A percentile compares a stretch with the other conserved stretches of the same genome.
Conservation (phyloP, 139 green algal species). For the Prasinococcaceae sp. region DNA sequence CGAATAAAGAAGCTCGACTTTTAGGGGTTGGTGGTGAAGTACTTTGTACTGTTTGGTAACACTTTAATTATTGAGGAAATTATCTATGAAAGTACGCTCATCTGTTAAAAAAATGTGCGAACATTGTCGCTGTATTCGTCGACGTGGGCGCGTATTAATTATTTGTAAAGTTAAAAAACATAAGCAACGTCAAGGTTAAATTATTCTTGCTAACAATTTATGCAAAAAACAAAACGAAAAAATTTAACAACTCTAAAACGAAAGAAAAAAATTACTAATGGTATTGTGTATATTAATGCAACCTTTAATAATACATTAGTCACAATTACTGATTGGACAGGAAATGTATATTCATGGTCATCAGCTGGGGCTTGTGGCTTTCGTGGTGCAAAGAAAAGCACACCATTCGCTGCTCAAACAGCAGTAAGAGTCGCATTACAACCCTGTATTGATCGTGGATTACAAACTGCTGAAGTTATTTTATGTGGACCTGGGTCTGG, state of each 20-base stretch:
- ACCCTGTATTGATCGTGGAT: slow-evolving; percentile 33
- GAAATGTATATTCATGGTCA: slow-evolving; percentile 26
- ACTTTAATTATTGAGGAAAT: too few relatives aligned
- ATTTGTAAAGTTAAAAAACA: slow-evolving; percentile 47
- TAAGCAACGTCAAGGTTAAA: slow-evolving; percentile 45
- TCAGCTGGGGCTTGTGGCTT: slow-evolving; percentile 34
- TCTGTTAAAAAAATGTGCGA: slow-evolving; percentile 43
- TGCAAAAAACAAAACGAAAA: slow-evolving; percentile 1
- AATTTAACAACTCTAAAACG: slow-evolving; percentile 8
- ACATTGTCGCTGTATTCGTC: slow-evolving; percentile 38
- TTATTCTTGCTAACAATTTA: slow-evolving; percentile 9
- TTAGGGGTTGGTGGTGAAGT: too few relatives aligned
- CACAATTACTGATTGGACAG: slow-evolving; percentile 22
- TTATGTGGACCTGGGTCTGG: slow-evolving; percentile 35
- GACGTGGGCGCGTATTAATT: slow-evolving; percentile 35
- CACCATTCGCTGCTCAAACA: slow-evolving; percentile 47
- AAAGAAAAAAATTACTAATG: slow-evolving; percentile 28
- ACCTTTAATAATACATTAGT: slow-evolving; percentile 33
- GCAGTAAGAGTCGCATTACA: slow-evolving; percentile 35
- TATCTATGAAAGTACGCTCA: slow-evolving; percentile 42
- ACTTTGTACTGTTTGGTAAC: too few relatives aligned
- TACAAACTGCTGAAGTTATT: slow-evolving; percentile 41
- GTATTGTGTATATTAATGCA: slow-evolving; percentile 33
- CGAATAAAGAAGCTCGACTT: too few relatives aligned
- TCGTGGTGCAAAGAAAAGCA: slow-evolving; percentile 39